Evolutionary conservation across 495 filamentous ascomycete genomes (phyloP).

Genomic region (Cryomyces antarcticus): DNA sequence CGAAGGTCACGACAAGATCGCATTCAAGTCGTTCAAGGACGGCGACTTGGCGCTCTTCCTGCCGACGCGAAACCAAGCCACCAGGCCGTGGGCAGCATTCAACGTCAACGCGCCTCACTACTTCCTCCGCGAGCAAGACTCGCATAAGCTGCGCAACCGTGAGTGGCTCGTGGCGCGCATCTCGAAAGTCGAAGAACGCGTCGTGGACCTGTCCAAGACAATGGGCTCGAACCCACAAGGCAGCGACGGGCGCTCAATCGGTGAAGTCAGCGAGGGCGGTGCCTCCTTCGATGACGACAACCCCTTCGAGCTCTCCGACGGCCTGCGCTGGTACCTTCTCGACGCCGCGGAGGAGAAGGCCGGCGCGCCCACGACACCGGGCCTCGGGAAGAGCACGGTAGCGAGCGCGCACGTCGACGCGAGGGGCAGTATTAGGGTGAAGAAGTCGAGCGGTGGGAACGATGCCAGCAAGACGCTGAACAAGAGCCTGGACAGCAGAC

Average conservation of each 20-base stretch:
- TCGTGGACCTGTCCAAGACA: conserved; percentile 76
- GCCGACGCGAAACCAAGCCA: conserved; percentile 80
- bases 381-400: conserved; percentile 73
- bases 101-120: conserved; percentile 93
- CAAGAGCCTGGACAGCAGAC: conserved; percentile 73
- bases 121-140: conserved; percentile 84
- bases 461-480: conserved; percentile 57
- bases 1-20: conserved; percentile 89
- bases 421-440: conserved; percentile 41
- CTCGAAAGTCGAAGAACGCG: conserved; percentile 71
- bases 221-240: conserved; percentile 29
- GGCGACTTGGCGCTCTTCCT: conserved; percentile 91
- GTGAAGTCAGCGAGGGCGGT: conserved; percentile 10
- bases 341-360: conserved; percentile 87
- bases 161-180: conserved; percentile 96
- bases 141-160: conserved; percentile 56
- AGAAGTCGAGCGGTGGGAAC: conserved; percentile 38
- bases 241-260: conserved; percentile 29
- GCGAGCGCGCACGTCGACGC: conserved; percentile 76
- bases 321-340: conserved; percentile 85
- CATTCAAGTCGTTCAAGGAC: conserved; percentile 90
- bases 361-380: conserved; percentile 81
- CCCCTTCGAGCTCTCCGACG: conserved; percentile 90
- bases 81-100: conserved; percentile 93
- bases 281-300: conserved; percentile 74